A percentile compares a stretch with the other conserved stretches of the same genome.
phyloP scores from a whole-genome alignment of 495 filamentous ascomycete genomes.

The Neurospora terricola region DNA sequence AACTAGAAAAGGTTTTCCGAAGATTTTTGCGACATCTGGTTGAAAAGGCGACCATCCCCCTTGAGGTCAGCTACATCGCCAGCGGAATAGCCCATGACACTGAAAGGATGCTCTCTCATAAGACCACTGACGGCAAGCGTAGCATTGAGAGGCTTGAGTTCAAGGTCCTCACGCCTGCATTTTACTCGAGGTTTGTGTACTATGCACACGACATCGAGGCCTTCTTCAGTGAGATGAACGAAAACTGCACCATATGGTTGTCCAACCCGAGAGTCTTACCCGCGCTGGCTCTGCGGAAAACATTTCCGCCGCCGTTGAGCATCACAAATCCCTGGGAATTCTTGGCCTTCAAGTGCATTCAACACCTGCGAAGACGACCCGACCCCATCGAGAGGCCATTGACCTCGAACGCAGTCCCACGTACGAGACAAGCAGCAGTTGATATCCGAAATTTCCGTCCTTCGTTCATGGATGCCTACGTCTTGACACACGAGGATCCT shows the following conservation, averaged over 20 bases:
- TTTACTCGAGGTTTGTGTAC: conserved; percentile 49
- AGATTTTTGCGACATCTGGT: conserved; percentile 41
- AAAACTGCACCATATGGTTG: conserved; percentile 42
- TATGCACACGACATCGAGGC: conserved; percentile 42
- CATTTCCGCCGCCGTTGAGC: conserved; percentile 12
- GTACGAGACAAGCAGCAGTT: background rate
- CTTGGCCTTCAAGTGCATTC: conserved; percentile 26
- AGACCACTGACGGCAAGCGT: conserved; percentile 1
- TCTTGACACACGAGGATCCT: conserved; percentile 20
- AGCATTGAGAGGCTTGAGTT: conserved; percentile 31
- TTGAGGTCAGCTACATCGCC: conserved; percentile 42
- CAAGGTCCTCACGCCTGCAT: conserved; percentile 46
- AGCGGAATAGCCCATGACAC: conserved; percentile 29
- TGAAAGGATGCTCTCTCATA: conserved; percentile 28
- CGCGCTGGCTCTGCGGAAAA: conserved; percentile 27
- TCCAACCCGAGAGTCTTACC: conserved; percentile 37
- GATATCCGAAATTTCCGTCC: conserved; percentile 30
- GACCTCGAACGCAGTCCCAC: conserved; percentile 14
- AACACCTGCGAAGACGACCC: conserved; percentile 26
- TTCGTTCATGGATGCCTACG: conserved; percentile 34
- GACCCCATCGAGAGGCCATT: conserved; percentile 23
- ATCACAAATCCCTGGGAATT: conserved; percentile 21
- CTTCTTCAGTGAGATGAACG: conserved; percentile 38
- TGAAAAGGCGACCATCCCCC: conserved; percentile 21
- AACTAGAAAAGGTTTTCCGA: conserved; percentile 42